These are phyloP conservation scores for Aureobasidium sp. DNA, from an alignment of 2,329 filamentous ascomycete genomes.

Conservation along the genomic window DNA sequence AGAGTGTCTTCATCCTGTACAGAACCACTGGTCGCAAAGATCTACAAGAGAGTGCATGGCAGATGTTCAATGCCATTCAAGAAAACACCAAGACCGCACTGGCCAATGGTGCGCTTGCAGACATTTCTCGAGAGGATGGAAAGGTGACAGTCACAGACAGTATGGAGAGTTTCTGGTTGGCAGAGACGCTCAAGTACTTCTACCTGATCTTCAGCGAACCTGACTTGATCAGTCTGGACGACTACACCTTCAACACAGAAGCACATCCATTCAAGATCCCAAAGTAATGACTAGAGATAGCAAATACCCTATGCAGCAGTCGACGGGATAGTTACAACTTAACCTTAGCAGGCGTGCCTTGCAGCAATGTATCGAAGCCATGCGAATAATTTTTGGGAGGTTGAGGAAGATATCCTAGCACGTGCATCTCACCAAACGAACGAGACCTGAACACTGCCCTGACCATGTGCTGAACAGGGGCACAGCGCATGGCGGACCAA, in stretches of 20 bases:
- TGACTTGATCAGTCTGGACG: slow-evolving; percentile 34
- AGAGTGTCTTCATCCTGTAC: slow-evolving; percentile 53
- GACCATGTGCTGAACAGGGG: not conserved
- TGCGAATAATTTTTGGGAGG: not conserved
- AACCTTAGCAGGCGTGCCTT: not conserved
- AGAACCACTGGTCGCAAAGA: slow-evolving; percentile 47
- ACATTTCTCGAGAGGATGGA: slow-evolving; percentile 31
- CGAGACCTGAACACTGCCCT: not conserved
- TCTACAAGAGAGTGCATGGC: slow-evolving; percentile 38
- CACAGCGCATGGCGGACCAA: not conserved
- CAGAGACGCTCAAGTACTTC: slow-evolving; percentile 43
- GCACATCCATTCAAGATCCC: slow-evolving; percentile 36
- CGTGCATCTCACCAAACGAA: not conserved
- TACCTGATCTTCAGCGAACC: slow-evolving; percentile 39
- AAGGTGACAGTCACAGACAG: slow-evolving; percentile 31
- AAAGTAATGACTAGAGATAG: not conserved
- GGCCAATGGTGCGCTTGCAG: slow-evolving; percentile 37
- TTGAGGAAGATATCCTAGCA: not conserved
- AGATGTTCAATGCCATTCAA: slow-evolving; percentile 40
- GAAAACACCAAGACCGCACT: slow-evolving; percentile 34
- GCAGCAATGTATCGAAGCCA: not conserved
- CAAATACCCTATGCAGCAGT: not conserved
- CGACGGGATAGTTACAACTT: not conserved
- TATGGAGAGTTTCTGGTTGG: slow-evolving; percentile 44
- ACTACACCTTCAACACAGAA: slow-evolving; percentile 43